These are phyloP conservation scores for Metschnikowia lochheadii DNA, from an alignment of 805 yeast genomes.

Conservation along the genomic window DNA sequence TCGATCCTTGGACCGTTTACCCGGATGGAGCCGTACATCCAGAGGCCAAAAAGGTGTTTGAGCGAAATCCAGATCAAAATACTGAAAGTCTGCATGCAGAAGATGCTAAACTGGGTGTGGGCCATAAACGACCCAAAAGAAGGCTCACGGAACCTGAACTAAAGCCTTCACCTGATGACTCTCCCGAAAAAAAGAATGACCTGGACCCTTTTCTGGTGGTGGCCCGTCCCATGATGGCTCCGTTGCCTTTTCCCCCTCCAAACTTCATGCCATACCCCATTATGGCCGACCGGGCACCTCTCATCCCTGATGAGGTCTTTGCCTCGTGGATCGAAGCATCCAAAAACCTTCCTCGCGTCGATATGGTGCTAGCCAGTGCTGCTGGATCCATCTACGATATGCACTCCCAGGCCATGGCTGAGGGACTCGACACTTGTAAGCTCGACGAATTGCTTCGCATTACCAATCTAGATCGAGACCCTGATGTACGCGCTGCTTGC, in stretches of 20 bases:
- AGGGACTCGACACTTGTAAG: conserved; percentile 26
- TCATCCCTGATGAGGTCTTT: conserved; percentile 36
- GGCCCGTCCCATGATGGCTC: conserved; percentile 25
- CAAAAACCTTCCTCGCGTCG: conserved; percentile 34
- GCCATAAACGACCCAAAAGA: not conserved
- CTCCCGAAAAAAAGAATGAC: not conserved
- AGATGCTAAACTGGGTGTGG: not conserved
- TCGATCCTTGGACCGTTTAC: conserved; percentile 9
- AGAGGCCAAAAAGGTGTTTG: not conserved
- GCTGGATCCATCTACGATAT: conserved; percentile 41
- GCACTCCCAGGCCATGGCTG: conserved; percentile 29
- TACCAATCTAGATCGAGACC: conserved; percentile 3
- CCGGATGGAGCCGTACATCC: conserved; percentile 1
- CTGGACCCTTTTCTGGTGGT: not conserved
- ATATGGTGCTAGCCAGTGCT: conserved; percentile 45
- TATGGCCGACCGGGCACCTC: conserved; percentile 30
- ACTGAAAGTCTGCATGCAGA: not conserved
- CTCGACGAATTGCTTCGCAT: conserved; percentile 14
- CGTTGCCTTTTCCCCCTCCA: conserved; percentile 44
- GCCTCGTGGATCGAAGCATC: conserved; percentile 33
- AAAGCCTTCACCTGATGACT: not conserved
- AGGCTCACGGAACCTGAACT: not conserved
- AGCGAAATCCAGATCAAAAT: not conserved
- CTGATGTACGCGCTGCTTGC: not conserved
- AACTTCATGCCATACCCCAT: conserved; percentile 43